Evolutionary conservation across 116 monocot species (phyloP), one percentile per base, ranked within the genome.

Genomic region (Thalassia testudinum): DNA sequence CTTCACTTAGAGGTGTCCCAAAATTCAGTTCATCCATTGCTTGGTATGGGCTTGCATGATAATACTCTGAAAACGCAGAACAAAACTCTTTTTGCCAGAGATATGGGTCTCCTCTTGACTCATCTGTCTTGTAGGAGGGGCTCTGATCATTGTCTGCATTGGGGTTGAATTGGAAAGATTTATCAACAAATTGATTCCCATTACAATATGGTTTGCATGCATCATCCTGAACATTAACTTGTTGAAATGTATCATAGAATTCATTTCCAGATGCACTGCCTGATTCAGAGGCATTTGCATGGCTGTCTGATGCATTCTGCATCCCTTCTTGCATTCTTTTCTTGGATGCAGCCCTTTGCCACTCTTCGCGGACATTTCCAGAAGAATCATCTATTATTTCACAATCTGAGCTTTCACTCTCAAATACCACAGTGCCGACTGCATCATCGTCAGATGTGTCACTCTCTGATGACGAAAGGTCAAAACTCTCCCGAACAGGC

Each of bases 301-400:
- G 38, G 27, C 63, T 64, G 7, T 65, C 60, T 14, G 49, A 62
- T 22, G 23, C 21, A 26, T 48, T 47, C 42, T 27, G 62, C 34
- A 8, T 11, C 2, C 38, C 49, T 30, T 60, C 52, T 29, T 53
- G 55, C 37, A 13, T 60, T 54, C 45, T 70, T 59, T 60, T 80
- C 59, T 62, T 84, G 0, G 24, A 62, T 44, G 75, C 69, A 62
- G 84, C 84, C 42, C 50, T 80, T 68, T 90, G 84, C 90, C 90
- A 90, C 37, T 75, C 69, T 57, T 80, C 62, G 48, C 87, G 81
- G 52, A 84, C 72, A 43, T 57, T 47, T 59, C 76, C 83, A 57
- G 78, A 81, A 50, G 54, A 43, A 47, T 79, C 88, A 54, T 79
- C 78, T 3, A 95, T 63, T 53, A 95, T 79, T 72, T 88, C 85